These are phyloP conservation scores for Paramecium sexaurelia DNA, from an alignment of 73 alveolate genomes.

Conservation along the genomic window DNA sequence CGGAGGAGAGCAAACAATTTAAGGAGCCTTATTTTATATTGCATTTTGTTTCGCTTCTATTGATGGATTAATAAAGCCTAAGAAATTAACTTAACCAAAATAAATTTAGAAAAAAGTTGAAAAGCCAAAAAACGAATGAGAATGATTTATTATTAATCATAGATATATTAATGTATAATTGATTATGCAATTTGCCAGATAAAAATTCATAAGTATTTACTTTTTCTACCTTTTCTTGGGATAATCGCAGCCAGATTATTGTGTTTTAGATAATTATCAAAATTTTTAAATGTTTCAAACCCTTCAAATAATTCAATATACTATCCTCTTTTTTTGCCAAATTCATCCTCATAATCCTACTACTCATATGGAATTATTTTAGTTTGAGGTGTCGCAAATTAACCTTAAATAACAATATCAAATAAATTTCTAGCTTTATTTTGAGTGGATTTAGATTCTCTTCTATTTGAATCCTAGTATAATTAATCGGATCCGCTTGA, in stretches of 20 bases:
- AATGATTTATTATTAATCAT: background rate
- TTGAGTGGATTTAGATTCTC: background rate
- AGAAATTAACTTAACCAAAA: background rate
- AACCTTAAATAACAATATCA: background rate
- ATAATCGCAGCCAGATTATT: background rate
- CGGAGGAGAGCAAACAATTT: background rate
- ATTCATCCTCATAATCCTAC: background rate
- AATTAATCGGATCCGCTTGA: background rate
- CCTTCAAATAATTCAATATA: background rate
- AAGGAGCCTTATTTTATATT: constrained; percentile 27
- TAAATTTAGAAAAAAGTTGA: background rate
- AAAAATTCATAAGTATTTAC: background rate
- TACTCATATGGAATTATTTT: background rate
- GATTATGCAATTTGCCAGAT: too few species aligned
- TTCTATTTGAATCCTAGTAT: background rate
- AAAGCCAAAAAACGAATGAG: background rate
- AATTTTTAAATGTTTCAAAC: background rate
- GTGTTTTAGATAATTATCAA: background rate
- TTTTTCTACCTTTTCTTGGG: background rate
- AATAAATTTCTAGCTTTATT: background rate
- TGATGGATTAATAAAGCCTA: background rate
- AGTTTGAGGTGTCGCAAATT: background rate
- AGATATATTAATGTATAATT: too few species aligned
- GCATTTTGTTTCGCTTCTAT: background rate
- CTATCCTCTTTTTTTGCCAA: background rate